Evolutionary conservation across 345 rosid species (phyloP).

Genomic region (Camelina neglecta): DNA sequence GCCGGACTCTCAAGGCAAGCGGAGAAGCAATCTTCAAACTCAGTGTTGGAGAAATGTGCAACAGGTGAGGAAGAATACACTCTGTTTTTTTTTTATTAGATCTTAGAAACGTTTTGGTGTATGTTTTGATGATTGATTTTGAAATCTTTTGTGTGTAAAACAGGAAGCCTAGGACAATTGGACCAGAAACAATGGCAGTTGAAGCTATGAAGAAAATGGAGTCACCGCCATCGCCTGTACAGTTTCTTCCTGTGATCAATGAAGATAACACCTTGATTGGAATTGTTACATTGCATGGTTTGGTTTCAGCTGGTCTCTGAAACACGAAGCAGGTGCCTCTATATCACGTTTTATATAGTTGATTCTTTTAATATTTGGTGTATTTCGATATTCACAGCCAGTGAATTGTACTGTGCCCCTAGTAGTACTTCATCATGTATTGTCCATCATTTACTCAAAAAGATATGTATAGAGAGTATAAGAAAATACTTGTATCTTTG

Average conservation of each 20-base stretch:
- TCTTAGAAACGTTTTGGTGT: neutral
- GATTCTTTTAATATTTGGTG: slow-evolving; percentile 37
- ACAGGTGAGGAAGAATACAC: slow-evolving; percentile 55
- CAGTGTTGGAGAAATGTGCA: slow-evolving; percentile 94
- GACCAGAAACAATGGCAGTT: slow-evolving; percentile 95
- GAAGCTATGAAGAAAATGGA: slow-evolving; percentile 99
- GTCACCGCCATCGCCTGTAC: slow-evolving; percentile 95
- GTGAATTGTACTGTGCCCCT: slow-evolving; percentile 31
- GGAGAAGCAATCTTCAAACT: slow-evolving; percentile 93
- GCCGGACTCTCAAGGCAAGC: slow-evolving; percentile 87
- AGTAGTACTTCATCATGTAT: slow-evolving; percentile 21
- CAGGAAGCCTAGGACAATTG: slow-evolving; percentile 89
- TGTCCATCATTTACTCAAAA: slow-evolving; percentile 25
- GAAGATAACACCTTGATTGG: slow-evolving; percentile 74
- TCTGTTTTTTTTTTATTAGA: neutral
- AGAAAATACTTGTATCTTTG: slow-evolving; percentile 6
- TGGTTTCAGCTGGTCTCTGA: slow-evolving; percentile 90
- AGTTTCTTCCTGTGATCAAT: slow-evolving; percentile 81
- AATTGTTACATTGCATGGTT: slow-evolving; percentile 89
- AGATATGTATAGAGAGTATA: slow-evolving; percentile 29
- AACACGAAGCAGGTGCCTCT: slow-evolving; percentile 14
- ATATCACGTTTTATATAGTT: slow-evolving; percentile 31
- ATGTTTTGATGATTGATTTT: neutral
- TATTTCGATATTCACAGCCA: slow-evolving; percentile 23
- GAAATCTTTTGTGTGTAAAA: neutral